phyloP scores from a whole-genome alignment of 306 rosid genomes.

The Mimosa pudica region DNA sequence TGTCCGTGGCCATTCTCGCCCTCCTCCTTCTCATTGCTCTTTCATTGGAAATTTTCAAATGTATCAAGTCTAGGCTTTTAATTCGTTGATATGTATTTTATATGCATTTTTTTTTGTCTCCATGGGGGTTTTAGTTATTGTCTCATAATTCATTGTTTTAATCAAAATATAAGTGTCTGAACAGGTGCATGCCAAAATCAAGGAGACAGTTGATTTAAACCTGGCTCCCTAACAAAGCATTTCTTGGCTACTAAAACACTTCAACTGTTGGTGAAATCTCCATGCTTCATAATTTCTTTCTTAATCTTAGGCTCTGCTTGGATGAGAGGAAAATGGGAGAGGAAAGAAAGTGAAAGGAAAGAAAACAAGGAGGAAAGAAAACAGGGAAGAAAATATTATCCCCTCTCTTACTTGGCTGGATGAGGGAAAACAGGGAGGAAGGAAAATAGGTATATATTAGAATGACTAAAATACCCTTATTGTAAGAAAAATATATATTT shows the following conservation, averaged over 20 bases:
- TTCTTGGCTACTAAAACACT: neutral
- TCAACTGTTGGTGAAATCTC: neutral
- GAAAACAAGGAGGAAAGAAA: too few relatives aligned
- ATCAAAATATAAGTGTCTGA: too few relatives aligned
- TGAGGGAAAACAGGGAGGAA: too few relatives aligned
- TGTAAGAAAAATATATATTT: too few relatives aligned
- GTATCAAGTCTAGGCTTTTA: conserved; percentile 28
- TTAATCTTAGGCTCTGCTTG: too few relatives aligned
- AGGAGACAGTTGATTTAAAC: neutral
- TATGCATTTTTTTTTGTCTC: neutral
- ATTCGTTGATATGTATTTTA: neutral
- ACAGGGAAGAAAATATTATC: too few relatives aligned
- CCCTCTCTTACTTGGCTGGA: too few relatives aligned
- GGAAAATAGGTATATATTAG: too few relatives aligned
- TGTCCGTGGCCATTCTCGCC: conserved; percentile 45
- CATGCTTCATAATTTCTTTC: conserved; percentile 60
- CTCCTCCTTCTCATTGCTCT: conserved; percentile 36
- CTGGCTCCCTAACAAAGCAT: neutral
- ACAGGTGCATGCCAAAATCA: neutral
- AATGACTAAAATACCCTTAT: too few relatives aligned
- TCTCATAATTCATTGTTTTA: too few relatives aligned
- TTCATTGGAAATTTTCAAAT: conserved; percentile 43
- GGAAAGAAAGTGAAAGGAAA: too few relatives aligned
- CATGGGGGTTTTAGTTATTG: neutral
- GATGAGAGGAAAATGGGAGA: too few relatives aligned